These are phyloP conservation scores for Bruguiera gymnorhiza DNA, from an alignment of 345 rosid species.

Conservation along the genomic window DNA sequence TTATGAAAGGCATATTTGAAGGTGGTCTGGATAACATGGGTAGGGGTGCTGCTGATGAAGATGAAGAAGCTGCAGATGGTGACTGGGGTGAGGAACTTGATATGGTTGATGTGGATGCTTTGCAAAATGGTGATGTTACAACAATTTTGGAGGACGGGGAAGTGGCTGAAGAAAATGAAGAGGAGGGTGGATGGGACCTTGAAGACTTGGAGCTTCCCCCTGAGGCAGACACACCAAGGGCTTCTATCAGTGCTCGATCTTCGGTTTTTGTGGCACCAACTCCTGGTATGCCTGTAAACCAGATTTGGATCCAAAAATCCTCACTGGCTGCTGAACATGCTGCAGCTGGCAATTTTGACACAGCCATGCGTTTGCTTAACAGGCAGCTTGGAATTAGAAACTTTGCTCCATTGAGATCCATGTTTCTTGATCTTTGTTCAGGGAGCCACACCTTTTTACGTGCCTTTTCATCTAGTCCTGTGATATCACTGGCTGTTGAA, in stretches of 20 bases:
- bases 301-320: slow-evolving; percentile 83
- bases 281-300: slow-evolving; percentile 83
- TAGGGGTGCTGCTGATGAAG: slow-evolving; percentile 57
- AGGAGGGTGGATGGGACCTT: slow-evolving; percentile 90
- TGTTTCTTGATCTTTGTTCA: slow-evolving; percentile 66
- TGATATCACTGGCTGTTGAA: slow-evolving; percentile 74
- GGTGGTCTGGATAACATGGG: slow-evolving; percentile 68
- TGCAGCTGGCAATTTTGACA: slow-evolving; percentile 87
- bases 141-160: slow-evolving; percentile 65
- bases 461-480: slow-evolving; percentile 77
- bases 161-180: slow-evolving; percentile 61
- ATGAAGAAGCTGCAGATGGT: slow-evolving; percentile 68
- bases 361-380: slow-evolving; percentile 83
- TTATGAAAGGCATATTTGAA: slow-evolving; percentile 88
- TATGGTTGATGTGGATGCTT: slow-evolving; percentile 57
- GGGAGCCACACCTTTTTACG: slow-evolving; percentile 85
- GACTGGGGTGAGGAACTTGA: slow-evolving; percentile 91
- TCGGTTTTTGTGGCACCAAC: slow-evolving; percentile 77
- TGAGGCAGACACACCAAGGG: slow-evolving; percentile 74
- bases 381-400: slow-evolving; percentile 90
- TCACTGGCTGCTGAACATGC: slow-evolving; percentile 93
- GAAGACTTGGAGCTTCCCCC: slow-evolving; percentile 91
- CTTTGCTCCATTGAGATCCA: slow-evolving; percentile 62
- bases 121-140: slow-evolving; percentile 56
- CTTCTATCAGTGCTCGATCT: slow-evolving; percentile 53